Evolutionary conservation across 306 rosid species (phyloP).

Genomic region (Vigna radiata): DNA sequence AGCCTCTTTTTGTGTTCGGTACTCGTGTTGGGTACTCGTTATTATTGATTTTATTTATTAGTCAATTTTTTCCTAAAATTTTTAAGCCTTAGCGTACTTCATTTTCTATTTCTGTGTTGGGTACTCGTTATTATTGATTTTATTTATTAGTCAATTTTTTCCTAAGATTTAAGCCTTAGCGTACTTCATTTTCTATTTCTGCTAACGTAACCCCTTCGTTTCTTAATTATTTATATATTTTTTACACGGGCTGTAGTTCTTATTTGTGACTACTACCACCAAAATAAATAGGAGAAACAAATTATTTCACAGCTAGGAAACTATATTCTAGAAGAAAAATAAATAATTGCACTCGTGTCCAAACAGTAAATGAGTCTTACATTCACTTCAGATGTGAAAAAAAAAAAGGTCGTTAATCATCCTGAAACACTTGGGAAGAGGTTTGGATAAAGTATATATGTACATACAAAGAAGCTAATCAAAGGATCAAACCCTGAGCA

Average conservation of each 20-base stretch:
- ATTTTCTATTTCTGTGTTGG: no score
- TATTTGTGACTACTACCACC: not conserved
- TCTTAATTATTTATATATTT: no score
- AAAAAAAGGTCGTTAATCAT: slow-evolving; percentile 37
- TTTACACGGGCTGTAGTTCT: not conserved
- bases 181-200: no score
- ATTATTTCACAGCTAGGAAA: slow-evolving; percentile 27
- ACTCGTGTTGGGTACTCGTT: no score
- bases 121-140: no score
- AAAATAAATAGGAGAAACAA: slow-evolving; percentile 14
- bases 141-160: no score
- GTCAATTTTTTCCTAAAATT: no score
- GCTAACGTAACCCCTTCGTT: no score
- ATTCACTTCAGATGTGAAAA: slow-evolving; percentile 49
- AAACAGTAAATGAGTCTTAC: slow-evolving; percentile 48
- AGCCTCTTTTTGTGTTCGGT: no score
- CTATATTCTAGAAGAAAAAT: slow-evolving; percentile 40
- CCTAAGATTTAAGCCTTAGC: no score
- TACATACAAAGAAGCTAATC: slow-evolving; percentile 60
- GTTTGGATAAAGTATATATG: slow-evolving; percentile 44
- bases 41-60: no score
- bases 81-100: no score
- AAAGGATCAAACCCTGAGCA: slow-evolving; percentile 87
- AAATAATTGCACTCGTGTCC: slow-evolving; percentile 46
- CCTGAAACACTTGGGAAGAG: slow-evolving; percentile 45